phyloP scores from a whole-genome alignment of 2,329 filamentous ascomycete genomes.

The Nigrospora sphaerica region DNA sequence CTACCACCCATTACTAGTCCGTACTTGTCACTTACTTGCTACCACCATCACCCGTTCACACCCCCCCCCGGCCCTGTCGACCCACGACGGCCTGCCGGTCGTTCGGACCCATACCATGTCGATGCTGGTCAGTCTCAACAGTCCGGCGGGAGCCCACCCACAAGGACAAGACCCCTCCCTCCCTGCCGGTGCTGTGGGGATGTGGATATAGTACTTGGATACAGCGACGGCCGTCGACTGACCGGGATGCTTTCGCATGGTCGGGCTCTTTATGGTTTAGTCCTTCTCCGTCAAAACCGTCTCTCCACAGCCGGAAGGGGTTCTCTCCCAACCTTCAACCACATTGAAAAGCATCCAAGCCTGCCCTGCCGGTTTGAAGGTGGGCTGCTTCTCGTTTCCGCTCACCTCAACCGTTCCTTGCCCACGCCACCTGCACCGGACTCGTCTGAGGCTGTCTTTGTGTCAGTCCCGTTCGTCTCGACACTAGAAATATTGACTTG shows the following conservation, averaged over 20 bases:
- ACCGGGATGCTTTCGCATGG: slow-evolving; percentile 25
- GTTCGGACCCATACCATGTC: slow-evolving; percentile 25
- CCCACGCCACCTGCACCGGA: slow-evolving; percentile 8
- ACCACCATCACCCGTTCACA: too few species aligned
- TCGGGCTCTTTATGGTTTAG: slow-evolving; percentile 30
- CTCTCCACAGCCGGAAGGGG: slow-evolving; percentile 23
- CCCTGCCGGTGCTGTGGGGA: background rate
- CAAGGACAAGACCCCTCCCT: background rate
- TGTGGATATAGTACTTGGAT: background rate
- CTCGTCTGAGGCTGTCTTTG: slow-evolving; percentile 18
- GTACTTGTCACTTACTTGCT: too few species aligned
- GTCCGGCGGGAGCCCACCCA: slow-evolving; percentile 7
- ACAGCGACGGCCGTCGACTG: background rate
- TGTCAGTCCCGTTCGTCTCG: slow-evolving; percentile 19
- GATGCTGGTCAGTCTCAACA: slow-evolving; percentile 14
- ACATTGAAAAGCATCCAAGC: slow-evolving; percentile 22
- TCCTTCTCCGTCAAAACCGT: slow-evolving; percentile 24
- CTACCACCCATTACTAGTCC: too few species aligned
- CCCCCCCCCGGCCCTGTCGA: background rate
- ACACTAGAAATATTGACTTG: slow-evolving; percentile 6
- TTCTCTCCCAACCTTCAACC: slow-evolving; percentile 17
- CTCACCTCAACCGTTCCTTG: slow-evolving; percentile 11
- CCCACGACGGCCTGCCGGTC: slow-evolving; percentile 1
- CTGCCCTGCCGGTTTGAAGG: slow-evolving; percentile 1
- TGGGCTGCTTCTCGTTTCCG: slow-evolving; percentile 10